Percentiles rank a stretch among this genome's conserved stretches.
Conservation (phyloP, 78 protist genomes). For the Creolimax fragrantissima region DNA sequence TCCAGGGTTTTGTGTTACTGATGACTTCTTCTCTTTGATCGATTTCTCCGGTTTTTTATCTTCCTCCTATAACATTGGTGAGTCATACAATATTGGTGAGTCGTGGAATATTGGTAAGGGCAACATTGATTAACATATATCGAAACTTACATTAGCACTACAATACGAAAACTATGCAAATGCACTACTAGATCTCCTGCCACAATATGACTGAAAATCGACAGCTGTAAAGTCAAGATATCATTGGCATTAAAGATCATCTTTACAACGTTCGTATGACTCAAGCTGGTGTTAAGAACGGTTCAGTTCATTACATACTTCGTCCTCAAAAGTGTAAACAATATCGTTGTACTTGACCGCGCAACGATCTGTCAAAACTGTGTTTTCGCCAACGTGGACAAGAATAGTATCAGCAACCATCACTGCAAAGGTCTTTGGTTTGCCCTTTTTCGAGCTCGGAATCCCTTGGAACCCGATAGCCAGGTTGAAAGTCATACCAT, state of each 20-base stretch:
- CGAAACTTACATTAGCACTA: background rate
- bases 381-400: background rate
- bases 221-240: too few relatives aligned
- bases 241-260: too few relatives aligned
- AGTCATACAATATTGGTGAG: background rate
- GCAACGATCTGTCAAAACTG: background rate
- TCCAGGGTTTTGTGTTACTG: background rate
- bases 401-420: constrained; percentile 50
- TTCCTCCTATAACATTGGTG: background rate
- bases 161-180: too few relatives aligned
- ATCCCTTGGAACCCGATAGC: constrained; percentile 49
- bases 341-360: background rate
- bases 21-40: background rate
- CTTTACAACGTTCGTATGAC: too few relatives aligned
- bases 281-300: too few relatives aligned
- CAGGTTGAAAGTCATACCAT: constrained; percentile 65
- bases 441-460: background rate
- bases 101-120: background rate
- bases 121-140: background rate
- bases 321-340: background rate
- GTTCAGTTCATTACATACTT: background rate
- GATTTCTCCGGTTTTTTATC: background rate
- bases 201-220: too few relatives aligned
- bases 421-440: background rate
- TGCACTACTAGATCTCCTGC: too few relatives aligned